phyloP scores from a whole-genome alignment of 2,329 filamentous ascomycete genomes.

The Metarhizium rileyi region DNA sequence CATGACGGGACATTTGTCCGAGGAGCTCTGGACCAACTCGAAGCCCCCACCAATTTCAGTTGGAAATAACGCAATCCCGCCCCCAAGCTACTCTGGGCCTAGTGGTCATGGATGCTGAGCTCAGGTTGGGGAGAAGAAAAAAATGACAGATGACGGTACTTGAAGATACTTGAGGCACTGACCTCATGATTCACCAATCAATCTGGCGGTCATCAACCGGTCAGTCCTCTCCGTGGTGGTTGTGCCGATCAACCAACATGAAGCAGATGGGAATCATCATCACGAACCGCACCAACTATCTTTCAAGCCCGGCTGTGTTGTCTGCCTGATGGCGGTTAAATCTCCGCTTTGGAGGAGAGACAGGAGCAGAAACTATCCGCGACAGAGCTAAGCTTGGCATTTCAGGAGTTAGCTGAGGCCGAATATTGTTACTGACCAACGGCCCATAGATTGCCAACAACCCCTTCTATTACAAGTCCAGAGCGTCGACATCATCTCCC shows the following conservation, averaged over 20 bases:
- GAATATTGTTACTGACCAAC: too few relatives aligned
- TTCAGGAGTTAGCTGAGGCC: too few relatives aligned
- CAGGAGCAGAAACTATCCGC: too few relatives aligned
- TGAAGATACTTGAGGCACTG: conserved; percentile 10
- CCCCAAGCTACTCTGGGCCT: conserved; percentile 14
- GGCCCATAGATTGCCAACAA: too few relatives aligned
- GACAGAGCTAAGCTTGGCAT: too few relatives aligned
- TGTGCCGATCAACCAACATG: not conserved
- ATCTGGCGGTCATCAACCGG: not conserved
- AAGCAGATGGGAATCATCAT: not conserved
- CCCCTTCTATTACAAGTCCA: too few relatives aligned
- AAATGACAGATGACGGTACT: conserved; percentile 15
- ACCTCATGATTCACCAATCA: conserved; percentile 1
- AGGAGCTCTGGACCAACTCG: not conserved
- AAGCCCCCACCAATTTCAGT: not conserved
- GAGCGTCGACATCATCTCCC: too few relatives aligned
- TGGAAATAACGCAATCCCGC: conserved; percentile 12
- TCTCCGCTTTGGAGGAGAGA: not conserved
- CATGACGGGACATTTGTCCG: not conserved
- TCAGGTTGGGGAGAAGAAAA: conserved; percentile 5
- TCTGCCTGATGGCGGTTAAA: not conserved
- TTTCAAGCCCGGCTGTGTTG: not conserved
- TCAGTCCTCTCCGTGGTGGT: not conserved
- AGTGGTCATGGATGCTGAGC: conserved; percentile 8
- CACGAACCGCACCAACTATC: not conserved